Evolutionary conservation across 2,329 filamentous ascomycete genomes (phyloP).

Genomic region (Paecilomyces fulvus): DNA sequence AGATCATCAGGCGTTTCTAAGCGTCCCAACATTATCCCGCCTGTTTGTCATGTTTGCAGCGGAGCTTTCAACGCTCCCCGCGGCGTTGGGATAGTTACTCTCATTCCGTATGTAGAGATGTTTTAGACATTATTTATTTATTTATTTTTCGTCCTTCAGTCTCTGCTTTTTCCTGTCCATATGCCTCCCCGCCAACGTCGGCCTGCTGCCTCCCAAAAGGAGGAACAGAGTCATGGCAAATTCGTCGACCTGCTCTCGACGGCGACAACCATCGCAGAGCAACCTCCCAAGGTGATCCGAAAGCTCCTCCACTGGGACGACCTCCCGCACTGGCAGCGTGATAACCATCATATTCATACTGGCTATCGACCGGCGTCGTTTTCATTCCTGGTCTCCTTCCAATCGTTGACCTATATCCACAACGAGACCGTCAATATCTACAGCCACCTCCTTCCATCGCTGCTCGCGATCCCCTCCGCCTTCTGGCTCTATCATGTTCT

Average conservation of each 20-base stretch:
- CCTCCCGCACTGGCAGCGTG: constrained; percentile 47
- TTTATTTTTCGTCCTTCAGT: neutral
- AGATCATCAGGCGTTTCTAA: neutral
- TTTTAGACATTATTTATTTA: neutral
- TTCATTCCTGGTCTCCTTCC: constrained; percentile 51
- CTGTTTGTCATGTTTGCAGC: constrained; percentile 21
- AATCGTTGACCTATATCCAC: constrained; percentile 55
- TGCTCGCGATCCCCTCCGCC: constrained; percentile 47
- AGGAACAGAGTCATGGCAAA: constrained; percentile 10
- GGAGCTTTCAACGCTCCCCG: neutral
- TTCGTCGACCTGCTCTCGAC: constrained; percentile 15
- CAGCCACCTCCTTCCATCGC: constrained; percentile 59
- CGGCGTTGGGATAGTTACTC: neutral
- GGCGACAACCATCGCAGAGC: constrained; percentile 17
- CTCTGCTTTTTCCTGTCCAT: neutral
- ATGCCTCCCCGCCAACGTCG: constrained; percentile 21
- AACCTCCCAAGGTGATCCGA: constrained; percentile 20
- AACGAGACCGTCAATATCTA: constrained; percentile 67
- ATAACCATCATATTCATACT: constrained; percentile 61
- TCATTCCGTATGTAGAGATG: neutral
- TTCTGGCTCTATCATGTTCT: constrained; percentile 50
- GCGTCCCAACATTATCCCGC: constrained; percentile 5
- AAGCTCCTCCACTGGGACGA: constrained; percentile 44
- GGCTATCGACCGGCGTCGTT: constrained; percentile 57
- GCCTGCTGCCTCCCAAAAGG: constrained; percentile 13